Evolutionary conservation across 1,284 basidiomycete species (phyloP), one percentile per base, ranked within the genome.

Genomic region (Trichosporon sp.): DNA sequence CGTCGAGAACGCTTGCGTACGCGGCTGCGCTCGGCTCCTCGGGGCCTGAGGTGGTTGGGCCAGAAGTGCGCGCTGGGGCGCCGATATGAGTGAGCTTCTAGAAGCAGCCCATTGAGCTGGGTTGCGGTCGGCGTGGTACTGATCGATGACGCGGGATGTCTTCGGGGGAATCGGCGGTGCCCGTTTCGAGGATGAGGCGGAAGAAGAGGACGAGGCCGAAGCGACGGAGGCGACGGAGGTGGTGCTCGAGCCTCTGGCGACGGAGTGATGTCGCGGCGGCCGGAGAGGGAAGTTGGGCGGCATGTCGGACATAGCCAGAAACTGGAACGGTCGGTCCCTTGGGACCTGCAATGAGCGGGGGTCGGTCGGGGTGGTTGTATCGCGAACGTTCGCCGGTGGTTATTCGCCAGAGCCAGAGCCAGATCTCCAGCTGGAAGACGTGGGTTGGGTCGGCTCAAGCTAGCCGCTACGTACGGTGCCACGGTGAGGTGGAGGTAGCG

Each of bases 281-380:
- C 56, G 27, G 29, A 31, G 15, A 3, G 56, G 56, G 56, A 60
- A 6, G 56, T 60, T 60, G 27, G 27, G 56, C 27, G 56, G 56
- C 56, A 60, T 60, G 29, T 60, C 56, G 56, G 56, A 60, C 56
- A 60, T 60, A n/a, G 56, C 56, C 29, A 60, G 18, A 32, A 31
- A 7, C 13, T 13, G 29, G 29, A 31, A 18, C 44, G 3, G 18
- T 18, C 56, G 56, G 18, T 31, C 27, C 27, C 18, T 31, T 13
- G 13, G 27, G 56, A 60, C 56, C 56, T 60, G 56, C 29, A 31
- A n/a, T 31, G 29, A n/a, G 32, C 32, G 13, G 38, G 51, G 51
- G 21, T 53, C 51, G 7, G 7, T 51, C 21, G 27, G 56, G 27
- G 56, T 29, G 27, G 27, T 18, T 31, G 27, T 27, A 15, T 31